Base-by-base conservation (phyloP, 2,329 filamentous ascomycete species). In the Cylindrodendrum hubeiense region DNA sequence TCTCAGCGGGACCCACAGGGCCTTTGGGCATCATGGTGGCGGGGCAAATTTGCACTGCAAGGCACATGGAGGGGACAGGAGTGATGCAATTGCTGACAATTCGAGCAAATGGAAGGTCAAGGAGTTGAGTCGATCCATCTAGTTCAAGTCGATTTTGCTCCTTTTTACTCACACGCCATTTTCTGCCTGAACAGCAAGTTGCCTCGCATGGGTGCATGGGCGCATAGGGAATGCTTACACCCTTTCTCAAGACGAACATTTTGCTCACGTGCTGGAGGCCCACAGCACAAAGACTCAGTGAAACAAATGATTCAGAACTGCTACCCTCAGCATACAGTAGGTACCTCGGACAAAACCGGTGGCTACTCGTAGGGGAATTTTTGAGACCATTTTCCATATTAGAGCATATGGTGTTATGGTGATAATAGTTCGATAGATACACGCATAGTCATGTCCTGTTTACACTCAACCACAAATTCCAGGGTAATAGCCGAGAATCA, bases 1-100 rank as follows among this genome's bases (percentile, higher is more conserved):
- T 67, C 68, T 62, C 66, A 66, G 65, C 53, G 46, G 54, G 73
- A 62, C 70, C 73, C 74, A 75, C 74, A 66, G 47, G 43, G 64
- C 47, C 24, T 51, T 50, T 39, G 9, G 49, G 56, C 56, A 61
- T 67, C 61, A 64, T 67, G 65, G 61, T 65, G 52, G 65, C 60
- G 61, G 60, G 56, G 54, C 44, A 52, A 59, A 49, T 54, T 57
- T 63, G 37, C 24, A 41, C 7, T 22, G 17, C 28, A 19, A 33
- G n/a, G n/a, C 28, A 43, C 39, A 24, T 15, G 47, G 21, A 50
- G 28, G 4, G n/a, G 17, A 21, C 10, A 30, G 15, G 15, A 13
- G 17, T 3, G 28, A 19, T 34, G 17, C 5, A 30, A 33, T 21
- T 10, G n/a, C 28, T 34, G 12, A 21, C 46, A 30, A 21, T 30